These are phyloP conservation scores for Ceratobasidium theobromae DNA, from an alignment of 1,284 basidiomycete species.

Conservation along the genomic window DNA sequence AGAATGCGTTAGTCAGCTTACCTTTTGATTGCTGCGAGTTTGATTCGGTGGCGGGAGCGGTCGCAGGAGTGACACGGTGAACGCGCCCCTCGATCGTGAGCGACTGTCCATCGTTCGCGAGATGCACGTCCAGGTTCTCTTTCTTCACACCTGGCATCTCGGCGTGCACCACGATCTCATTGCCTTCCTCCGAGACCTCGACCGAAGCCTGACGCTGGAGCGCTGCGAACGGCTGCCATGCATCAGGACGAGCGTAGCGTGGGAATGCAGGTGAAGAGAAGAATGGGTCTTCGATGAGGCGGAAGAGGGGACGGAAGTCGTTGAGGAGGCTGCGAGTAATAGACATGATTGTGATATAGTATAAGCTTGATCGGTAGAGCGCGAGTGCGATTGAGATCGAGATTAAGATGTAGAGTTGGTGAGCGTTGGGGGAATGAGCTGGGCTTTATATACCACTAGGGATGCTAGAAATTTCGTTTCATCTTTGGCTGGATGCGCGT, in stretches of 20 bases:
- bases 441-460: background rate
- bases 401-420: background rate
- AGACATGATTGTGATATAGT: constrained; percentile 51
- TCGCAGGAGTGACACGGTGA: constrained; percentile 40
- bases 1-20: background rate
- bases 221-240: constrained; percentile 40
- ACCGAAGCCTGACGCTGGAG: constrained; percentile 50
- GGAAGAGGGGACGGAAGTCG: constrained; percentile 73
- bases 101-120: constrained; percentile 67
- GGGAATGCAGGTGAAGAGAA: constrained; percentile 45
- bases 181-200: constrained; percentile 64
- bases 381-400: background rate
- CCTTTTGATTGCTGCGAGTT: background rate
- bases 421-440: background rate
- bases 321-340: constrained; percentile 64
- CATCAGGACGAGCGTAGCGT: constrained; percentile 9
- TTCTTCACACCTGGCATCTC: constrained; percentile 77
- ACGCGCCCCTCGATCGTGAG: constrained; percentile 70
- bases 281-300: constrained; percentile 67
- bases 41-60: background rate
- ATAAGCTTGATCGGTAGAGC: constrained; percentile 11
- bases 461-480: background rate
- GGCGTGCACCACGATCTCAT: constrained; percentile 68
- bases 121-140: constrained; percentile 68
- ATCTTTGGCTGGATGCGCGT: no score